phyloP scores from a whole-genome alignment of 139 green algal genomes.

The Microglena sp. region DNA sequence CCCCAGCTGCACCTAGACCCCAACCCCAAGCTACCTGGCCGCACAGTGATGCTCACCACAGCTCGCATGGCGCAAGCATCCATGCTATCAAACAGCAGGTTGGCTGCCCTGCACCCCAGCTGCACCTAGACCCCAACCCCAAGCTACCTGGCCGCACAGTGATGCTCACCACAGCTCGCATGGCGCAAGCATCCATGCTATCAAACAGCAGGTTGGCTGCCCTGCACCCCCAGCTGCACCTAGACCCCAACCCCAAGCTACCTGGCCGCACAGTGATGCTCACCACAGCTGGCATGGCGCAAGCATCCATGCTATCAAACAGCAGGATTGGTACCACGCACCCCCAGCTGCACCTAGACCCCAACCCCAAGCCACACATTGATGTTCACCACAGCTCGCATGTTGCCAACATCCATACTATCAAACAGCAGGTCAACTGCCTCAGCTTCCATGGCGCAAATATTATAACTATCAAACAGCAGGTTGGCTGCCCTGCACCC shows the following conservation, averaged over 20 bases:
- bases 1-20: background rate
- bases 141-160: background rate
- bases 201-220: background rate
- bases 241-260: background rate
- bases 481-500: too few relatives aligned
- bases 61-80: too few relatives aligned
- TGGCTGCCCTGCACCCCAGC: slow-evolving; percentile 6
- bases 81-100: slow-evolving; percentile 21
- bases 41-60: background rate
- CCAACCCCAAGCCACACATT: too few relatives aligned
- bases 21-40: background rate
- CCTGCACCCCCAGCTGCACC: background rate
- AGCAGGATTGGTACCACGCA: too few relatives aligned
- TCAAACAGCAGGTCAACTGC: too few relatives aligned
- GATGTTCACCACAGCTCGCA: too few relatives aligned
- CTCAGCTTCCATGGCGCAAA: too few relatives aligned
- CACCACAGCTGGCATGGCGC: background rate
- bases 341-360: too few relatives aligned
- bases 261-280: background rate
- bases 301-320: too few relatives aligned
- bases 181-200: background rate
- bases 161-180: slow-evolving; percentile 4
- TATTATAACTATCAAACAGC: too few relatives aligned
- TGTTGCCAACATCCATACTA: too few relatives aligned
- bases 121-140: background rate